Percentiles rank a stretch among this genome's conserved stretches.
Evolutionary conservation across 805 yeast species (phyloP).

Genomic region (Yarrowia porcina): DNA sequence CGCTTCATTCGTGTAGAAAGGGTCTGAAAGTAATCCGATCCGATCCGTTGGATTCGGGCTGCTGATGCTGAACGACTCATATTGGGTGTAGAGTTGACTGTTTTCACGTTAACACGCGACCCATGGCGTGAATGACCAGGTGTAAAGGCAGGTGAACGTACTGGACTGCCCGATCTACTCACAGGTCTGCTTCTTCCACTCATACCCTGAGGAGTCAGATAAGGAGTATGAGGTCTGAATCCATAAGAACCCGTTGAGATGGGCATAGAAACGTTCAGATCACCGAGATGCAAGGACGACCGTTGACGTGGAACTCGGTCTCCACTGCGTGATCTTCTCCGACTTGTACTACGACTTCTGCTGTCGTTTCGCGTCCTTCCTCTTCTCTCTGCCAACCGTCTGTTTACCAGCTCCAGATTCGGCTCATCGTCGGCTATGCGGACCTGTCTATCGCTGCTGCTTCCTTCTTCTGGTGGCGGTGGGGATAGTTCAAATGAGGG

Average conservation of each 20-base stretch:
- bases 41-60: not conserved
- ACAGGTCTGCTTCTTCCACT: not conserved
- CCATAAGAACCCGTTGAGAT: constrained; percentile 17
- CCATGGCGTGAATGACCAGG: constrained; percentile 20
- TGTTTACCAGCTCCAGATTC: constrained; percentile 13
- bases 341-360: constrained; percentile 20
- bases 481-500: constrained; percentile 16
- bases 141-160: not conserved
- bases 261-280: constrained; percentile 6
- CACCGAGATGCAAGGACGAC: constrained; percentile 16
- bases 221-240: not conserved
- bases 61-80: not conserved
- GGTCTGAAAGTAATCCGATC: constrained; percentile 20
- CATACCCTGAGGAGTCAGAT: not conserved
- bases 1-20: constrained; percentile 8
- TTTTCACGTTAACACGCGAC: not conserved
- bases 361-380: constrained; percentile 14
- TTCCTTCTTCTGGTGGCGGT: not conserved
- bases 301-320: not conserved
- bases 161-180: constrained; percentile 2
- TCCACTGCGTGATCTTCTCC: constrained; percentile 29
- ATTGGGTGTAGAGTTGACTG: not conserved
- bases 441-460: not conserved
- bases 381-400: not conserved
- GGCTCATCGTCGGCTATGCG: constrained; percentile 23